These are phyloP conservation scores for Pythium grandisporangium DNA, from an alignment of 352 stramenopile genomes.

Conservation along the genomic window DNA sequence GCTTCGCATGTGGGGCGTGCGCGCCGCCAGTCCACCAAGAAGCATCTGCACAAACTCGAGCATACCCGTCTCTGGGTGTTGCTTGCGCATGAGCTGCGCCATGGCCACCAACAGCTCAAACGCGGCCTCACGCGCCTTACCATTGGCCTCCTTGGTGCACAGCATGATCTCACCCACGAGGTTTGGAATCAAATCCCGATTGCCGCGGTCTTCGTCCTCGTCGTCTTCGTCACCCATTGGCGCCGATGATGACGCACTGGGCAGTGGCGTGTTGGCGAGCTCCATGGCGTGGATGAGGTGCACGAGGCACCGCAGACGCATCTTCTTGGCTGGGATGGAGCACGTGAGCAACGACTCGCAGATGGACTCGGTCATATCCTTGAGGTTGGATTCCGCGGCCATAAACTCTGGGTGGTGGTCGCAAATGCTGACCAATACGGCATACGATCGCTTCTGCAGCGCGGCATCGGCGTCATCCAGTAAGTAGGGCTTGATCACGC, in stretches of 20 bases:
- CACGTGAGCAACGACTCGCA: slow-evolving; percentile 92
- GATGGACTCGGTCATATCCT: slow-evolving; percentile 91
- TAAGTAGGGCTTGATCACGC: slow-evolving; percentile 84
- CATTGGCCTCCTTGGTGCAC: slow-evolving; percentile 96
- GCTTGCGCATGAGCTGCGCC: slow-evolving; percentile 55
- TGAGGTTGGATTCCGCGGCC: slow-evolving; percentile 66
- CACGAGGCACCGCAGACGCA: slow-evolving; percentile 89
- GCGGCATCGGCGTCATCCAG: slow-evolving; percentile 75
- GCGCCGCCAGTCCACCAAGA: slow-evolving; percentile 86
- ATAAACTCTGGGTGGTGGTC: slow-evolving; percentile 78
- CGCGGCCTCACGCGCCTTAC: slow-evolving; percentile 85
- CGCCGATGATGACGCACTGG: too few relatives aligned
- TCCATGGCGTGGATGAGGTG: slow-evolving; percentile 74
- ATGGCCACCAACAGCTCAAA: slow-evolving; percentile 84
- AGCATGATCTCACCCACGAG: slow-evolving; percentile 94
- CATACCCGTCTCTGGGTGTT: slow-evolving; percentile 63
- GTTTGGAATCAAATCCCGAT: slow-evolving; percentile 85
- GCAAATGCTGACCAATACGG: slow-evolving; percentile 80
- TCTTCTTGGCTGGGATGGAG: slow-evolving; percentile 93
- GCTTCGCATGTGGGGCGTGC: slow-evolving; percentile 94
- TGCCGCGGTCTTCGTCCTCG: too few relatives aligned
- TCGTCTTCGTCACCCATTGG: slow-evolving; percentile 59
- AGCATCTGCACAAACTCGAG: slow-evolving; percentile 91
- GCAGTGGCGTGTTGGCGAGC: slow-evolving; percentile 57
- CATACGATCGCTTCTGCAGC: slow-evolving; percentile 88